A percentile compares a stretch with the other conserved stretches of the same genome.
These are phyloP conservation scores for Oldenlandia corymbosa DNA, from an alignment of 257 asterid species.

Conservation along the genomic window DNA sequence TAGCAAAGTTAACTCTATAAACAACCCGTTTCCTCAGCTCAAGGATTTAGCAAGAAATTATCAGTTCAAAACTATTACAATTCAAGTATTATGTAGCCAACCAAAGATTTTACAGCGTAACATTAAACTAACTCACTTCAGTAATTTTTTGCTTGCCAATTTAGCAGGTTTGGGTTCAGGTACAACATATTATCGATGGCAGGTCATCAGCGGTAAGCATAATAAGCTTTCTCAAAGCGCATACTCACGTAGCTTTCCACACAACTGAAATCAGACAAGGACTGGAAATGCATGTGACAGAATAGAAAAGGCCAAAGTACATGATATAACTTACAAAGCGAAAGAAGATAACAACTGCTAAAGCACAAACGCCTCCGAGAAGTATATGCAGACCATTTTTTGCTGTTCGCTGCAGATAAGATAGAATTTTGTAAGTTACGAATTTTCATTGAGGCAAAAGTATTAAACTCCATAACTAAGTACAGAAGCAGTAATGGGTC, in stretches of 20 bases:
- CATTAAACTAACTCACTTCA: neutral
- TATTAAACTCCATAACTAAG: neutral
- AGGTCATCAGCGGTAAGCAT: neutral
- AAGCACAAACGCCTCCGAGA: constrained; percentile 92
- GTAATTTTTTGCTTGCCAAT: neutral
- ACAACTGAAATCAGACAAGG: constrained; percentile 2
- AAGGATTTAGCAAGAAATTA: neutral
- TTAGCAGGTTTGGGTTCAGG: neutral
- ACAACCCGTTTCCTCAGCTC: neutral
- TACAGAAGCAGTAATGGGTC: neutral
- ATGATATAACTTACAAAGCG: constrained; percentile 73
- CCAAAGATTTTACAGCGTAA: neutral
- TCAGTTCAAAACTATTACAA: neutral
- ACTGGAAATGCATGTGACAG: neutral
- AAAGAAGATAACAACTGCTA: constrained; percentile 79
- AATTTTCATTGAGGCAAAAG: neutral
- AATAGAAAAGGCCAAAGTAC: constrained; percentile 6
- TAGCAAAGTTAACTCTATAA: neutral
- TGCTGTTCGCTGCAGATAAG: constrained; percentile 64
- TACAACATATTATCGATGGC: neutral
- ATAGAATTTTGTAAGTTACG: constrained; percentile 7
- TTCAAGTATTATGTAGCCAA: no score
- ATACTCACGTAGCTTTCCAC: neutral
- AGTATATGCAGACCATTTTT: constrained; percentile 85
- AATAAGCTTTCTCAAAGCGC: neutral